Conservation (phyloP, 2,329 filamentous ascomycete species). For the Diaporthe vexans region DNA sequence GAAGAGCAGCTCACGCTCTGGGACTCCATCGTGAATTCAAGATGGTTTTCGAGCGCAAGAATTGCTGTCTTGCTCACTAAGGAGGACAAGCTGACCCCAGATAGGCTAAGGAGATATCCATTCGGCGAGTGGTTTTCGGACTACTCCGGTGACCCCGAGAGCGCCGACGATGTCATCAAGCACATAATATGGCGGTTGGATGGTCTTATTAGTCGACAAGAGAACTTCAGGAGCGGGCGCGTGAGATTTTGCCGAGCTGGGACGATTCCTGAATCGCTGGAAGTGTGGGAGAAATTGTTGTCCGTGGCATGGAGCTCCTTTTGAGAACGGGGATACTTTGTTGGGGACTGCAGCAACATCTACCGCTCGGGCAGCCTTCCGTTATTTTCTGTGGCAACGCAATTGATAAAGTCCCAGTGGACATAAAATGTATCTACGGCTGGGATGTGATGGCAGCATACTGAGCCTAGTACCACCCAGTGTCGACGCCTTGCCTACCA, state of each 20-base stretch:
- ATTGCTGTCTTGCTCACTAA: slow-evolving; percentile 13
- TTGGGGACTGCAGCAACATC: too few species aligned
- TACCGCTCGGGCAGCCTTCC: too few species aligned
- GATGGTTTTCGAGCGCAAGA: background rate
- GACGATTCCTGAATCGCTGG: slow-evolving; percentile 1
- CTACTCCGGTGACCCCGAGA: background rate
- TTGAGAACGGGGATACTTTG: too few species aligned
- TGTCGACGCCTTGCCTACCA: too few species aligned
- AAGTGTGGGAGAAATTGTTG: background rate
- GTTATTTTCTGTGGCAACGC: too few species aligned
- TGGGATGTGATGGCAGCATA: too few species aligned
- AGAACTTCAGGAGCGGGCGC: background rate
- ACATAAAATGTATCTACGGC: too few species aligned
- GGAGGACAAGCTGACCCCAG: slow-evolving; percentile 10
- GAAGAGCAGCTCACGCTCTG: background rate
- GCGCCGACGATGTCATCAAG: background rate
- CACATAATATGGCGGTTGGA: background rate
- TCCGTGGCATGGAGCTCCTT: too few species aligned
- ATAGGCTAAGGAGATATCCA: background rate
- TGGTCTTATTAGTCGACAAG: background rate
- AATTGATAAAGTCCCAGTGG: too few species aligned
- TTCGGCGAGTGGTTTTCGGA: background rate
- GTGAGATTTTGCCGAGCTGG: slow-evolving; percentile 14
- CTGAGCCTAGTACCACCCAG: too few species aligned
- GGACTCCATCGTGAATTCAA: background rate